Evolutionary conservation across 2,329 filamentous ascomycete genomes (phyloP), one percentile per base, ranked within the genome.

Genomic region (Emergomyces orientalis): DNA sequence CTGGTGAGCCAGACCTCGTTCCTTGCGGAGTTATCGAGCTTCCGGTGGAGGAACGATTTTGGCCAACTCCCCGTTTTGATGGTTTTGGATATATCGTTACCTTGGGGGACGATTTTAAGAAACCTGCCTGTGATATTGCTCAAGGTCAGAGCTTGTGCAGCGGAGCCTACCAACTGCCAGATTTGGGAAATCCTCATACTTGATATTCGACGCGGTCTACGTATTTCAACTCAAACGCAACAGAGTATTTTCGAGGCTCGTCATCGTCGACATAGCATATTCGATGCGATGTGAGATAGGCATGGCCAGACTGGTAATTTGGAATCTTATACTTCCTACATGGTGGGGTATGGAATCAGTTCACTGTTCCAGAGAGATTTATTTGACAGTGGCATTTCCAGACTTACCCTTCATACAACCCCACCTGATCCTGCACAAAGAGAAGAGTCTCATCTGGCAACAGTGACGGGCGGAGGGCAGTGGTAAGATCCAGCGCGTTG

Each of bases 351-450:
- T 60, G 52, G 32, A 37, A 25, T 56, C n/a, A 56, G 34, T 25
- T 39, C 8, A 4, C 17, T 34, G n/a, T 4, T 22, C 45, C 13
- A 25, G 11, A 8, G 11, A 8, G 9, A 6, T 49, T 49, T 27
- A 27, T 47, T 47, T 59, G 55, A 41, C 56, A 60, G 54, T 52
- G 58, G 41, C 56, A 43, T 57, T 51, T 63, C 65, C 54, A 45
- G 34, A 79, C 86, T 78, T 82, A 96, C 91, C 94, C 94, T 82
- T 97, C 91, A 79, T 99, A 99, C 65, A 99, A 82, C 69, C 94
- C 94, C 71, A 99, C 92, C 75, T 91, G 92, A 82, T 97, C 92
- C 80, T 97, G 93, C 63, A 99, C 93, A 78, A 96, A 97, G 64
- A 99, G 84, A 62, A 97, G 82, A 69, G 90, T 89, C 83, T 99